These are phyloP conservation scores for Choricystis sp. DNA, from an alignment of 139 green algal genomes.

Conservation along the genomic window DNA sequence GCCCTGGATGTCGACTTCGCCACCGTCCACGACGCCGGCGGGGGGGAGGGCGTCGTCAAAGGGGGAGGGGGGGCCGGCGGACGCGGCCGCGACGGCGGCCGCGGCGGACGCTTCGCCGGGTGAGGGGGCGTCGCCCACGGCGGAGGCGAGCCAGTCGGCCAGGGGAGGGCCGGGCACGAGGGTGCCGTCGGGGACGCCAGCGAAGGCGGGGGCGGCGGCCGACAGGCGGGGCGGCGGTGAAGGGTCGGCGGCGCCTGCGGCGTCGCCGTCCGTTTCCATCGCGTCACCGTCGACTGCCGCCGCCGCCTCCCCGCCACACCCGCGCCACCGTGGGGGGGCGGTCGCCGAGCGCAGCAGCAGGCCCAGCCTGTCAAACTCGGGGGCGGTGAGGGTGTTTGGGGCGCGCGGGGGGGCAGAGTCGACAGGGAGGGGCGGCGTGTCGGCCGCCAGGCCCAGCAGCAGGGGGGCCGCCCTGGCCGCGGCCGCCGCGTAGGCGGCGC, in stretches of 20 bases:
- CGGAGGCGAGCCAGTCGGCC: not conserved
- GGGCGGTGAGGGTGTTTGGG: constrained; percentile 13
- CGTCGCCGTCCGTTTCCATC: constrained; percentile 30
- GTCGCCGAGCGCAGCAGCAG: constrained; percentile 27
- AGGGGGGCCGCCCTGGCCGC: constrained; percentile 8
- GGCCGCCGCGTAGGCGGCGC: constrained; percentile 21
- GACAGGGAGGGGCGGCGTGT: constrained; percentile 1
- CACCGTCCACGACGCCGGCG: constrained; percentile 7
- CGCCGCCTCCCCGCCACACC: constrained; percentile 3
- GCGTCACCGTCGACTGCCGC: constrained; percentile 11
- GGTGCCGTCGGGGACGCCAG: constrained; percentile 2
- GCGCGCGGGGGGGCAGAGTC: constrained; percentile 4
- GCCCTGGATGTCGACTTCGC: constrained; percentile 27
- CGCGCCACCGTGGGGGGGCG: not conserved
- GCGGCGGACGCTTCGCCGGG: too few species aligned
- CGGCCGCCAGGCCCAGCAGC: constrained; percentile 18
- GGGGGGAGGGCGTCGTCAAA: constrained; percentile 1
- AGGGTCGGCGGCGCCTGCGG: not conserved
- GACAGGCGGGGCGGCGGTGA: not conserved
- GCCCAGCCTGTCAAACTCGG: constrained; percentile 46
- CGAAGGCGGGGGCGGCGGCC: not conserved
- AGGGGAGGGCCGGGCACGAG: not conserved
- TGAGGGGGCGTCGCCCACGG: not conserved
- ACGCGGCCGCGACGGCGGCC: not conserved
- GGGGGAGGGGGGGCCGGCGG: too few species aligned